phyloP scores from a whole-genome alignment of 2,329 filamentous ascomycete species.

The Amesomyces nigricolor region DNA sequence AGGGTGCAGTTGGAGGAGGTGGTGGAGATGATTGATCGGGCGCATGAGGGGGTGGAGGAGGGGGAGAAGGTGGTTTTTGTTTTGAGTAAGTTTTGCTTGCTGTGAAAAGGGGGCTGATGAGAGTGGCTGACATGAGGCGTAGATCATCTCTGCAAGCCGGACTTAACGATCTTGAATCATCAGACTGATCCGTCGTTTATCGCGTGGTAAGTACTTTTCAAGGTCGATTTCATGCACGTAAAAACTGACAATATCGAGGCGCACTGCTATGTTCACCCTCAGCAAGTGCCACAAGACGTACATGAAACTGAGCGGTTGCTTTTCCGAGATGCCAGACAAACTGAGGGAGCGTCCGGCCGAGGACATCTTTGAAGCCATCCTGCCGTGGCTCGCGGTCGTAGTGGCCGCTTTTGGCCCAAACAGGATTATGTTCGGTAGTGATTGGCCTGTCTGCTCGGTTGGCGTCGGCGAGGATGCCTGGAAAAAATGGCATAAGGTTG shows the following conservation, averaged over 20 bases:
- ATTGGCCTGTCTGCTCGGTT: constrained; percentile 88
- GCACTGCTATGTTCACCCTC: constrained; percentile 60
- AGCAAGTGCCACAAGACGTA: constrained; percentile 61
- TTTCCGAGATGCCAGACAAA: constrained; percentile 66
- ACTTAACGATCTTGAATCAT: constrained; percentile 57
- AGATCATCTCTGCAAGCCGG: constrained; percentile 90
- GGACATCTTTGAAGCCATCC: constrained; percentile 57
- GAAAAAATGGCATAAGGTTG: constrained; percentile 67
- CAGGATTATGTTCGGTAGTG: constrained; percentile 82
- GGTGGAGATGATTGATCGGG: constrained; percentile 61
- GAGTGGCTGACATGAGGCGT: neutral
- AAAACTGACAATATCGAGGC: constrained; percentile 25
- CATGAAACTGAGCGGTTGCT: constrained; percentile 86
- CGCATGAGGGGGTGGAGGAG: constrained; percentile 56
- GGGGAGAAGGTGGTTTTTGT: constrained; percentile 60
- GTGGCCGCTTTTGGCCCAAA: constrained; percentile 65
- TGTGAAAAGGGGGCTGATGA: neutral
- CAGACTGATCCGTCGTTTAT: constrained; percentile 54
- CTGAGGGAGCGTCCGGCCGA: constrained; percentile 45
- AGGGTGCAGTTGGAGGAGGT: constrained; percentile 67
- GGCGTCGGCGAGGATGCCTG: constrained; percentile 54
- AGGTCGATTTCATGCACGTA: no score
- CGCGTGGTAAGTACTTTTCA: constrained; percentile 47
- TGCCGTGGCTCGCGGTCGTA: constrained; percentile 67
- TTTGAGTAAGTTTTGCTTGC: constrained; percentile 52